Percentiles rank a stretch among this genome's conserved stretches.
Evolutionary conservation across 495 filamentous ascomycete genomes (phyloP).

Genomic region (Tuber calosporum): DNA sequence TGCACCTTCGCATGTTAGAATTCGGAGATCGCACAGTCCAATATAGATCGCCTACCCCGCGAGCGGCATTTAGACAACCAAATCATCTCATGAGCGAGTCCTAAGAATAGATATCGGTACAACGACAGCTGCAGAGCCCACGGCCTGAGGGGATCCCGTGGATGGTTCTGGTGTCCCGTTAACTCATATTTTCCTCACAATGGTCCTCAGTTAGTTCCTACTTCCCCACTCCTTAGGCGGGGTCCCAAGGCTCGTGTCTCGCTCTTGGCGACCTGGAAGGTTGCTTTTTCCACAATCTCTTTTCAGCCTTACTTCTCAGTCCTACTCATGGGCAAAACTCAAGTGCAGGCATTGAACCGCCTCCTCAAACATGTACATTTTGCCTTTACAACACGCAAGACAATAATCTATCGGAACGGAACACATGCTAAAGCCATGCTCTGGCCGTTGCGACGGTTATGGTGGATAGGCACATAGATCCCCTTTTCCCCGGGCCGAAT

Average conservation of each 20-base stretch:
- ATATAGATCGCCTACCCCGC: neutral
- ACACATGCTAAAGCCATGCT: neutral
- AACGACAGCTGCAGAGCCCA: neutral
- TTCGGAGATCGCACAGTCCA: neutral
- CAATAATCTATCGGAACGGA: neutral
- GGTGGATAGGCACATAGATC: neutral
- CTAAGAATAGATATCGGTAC: neutral
- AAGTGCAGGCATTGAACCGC: neutral
- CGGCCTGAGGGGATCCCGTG: neutral
- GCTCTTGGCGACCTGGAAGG: neutral
- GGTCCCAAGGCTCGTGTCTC: neutral
- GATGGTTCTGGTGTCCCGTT: neutral
- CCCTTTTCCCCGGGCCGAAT: neutral
- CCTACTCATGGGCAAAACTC: neutral
- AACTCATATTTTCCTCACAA: neutral
- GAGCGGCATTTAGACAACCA: neutral
- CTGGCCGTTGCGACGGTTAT: neutral
- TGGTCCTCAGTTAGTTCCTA: neutral
- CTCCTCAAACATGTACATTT: neutral
- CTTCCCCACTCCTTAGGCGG: neutral
- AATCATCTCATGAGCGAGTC: neutral
- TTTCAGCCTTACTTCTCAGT: neutral
- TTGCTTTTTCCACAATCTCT: neutral
- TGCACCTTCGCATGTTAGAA: neutral
- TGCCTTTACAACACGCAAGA: neutral